phyloP scores from a whole-genome alignment of 345 rosid species.

The Populus pruinosa region DNA sequence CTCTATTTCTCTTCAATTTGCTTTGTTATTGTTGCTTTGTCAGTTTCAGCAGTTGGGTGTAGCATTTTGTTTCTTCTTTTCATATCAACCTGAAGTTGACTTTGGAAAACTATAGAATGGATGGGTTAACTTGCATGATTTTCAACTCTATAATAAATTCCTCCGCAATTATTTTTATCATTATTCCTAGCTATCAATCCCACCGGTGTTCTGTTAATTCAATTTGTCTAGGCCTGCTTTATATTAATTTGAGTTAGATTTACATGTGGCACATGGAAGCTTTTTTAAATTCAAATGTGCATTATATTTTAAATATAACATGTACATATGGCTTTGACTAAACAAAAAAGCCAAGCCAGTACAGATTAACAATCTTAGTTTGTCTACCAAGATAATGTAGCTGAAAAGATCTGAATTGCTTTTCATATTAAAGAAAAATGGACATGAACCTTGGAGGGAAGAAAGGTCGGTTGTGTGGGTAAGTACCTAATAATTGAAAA shows the following conservation, averaged over 20 bases:
- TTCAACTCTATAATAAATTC: background rate
- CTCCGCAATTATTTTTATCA: background rate
- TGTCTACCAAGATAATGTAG: background rate
- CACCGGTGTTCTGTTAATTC: background rate
- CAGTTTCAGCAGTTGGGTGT: constrained; percentile 35
- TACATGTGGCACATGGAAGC: background rate
- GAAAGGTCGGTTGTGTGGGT: background rate
- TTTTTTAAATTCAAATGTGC: background rate
- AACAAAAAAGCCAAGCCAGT: background rate
- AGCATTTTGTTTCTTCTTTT: constrained; percentile 20
- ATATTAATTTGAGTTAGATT: background rate
- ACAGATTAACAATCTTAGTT: background rate
- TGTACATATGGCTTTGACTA: background rate
- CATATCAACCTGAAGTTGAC: constrained; percentile 30
- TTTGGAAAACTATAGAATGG: constrained; percentile 23
- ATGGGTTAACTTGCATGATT: constrained; percentile 25
- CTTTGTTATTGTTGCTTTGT: constrained; percentile 30
- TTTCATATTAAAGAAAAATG: background rate
- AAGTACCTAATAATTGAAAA: background rate
- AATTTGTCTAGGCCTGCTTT: background rate
- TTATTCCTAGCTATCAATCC: background rate
- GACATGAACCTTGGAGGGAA: background rate
- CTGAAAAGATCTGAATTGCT: background rate
- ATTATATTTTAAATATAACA: background rate
- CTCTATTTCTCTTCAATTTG: constrained; percentile 6